Evolutionary conservation across 176 grass and related monocot species (phyloP).

Genomic region (Alloteropsis semialata): DNA sequence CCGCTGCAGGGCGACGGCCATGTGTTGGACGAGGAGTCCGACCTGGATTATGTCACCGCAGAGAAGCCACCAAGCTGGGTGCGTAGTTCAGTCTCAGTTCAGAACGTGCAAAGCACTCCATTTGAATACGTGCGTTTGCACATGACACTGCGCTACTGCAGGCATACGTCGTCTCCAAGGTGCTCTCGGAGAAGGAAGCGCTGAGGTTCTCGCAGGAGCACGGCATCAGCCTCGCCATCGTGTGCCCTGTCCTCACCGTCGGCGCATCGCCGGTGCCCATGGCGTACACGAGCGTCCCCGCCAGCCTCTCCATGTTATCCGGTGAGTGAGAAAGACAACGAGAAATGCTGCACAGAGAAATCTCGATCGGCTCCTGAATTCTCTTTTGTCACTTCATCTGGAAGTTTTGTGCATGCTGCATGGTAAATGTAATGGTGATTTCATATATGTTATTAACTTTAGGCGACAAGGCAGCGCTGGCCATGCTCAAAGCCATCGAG

Average conservation of each 20-base stretch:
- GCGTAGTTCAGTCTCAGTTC: too few relatives aligned
- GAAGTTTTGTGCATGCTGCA: too few relatives aligned
- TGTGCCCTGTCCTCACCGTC: slow-evolving; percentile 25
- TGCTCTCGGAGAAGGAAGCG: slow-evolving; percentile 51
- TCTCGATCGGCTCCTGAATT: too few relatives aligned
- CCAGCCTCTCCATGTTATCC: slow-evolving; percentile 35
- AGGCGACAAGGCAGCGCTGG: slow-evolving; percentile 26
- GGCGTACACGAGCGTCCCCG: not conserved
- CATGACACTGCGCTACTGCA: not conserved
- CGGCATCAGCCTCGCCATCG: slow-evolving; percentile 47
- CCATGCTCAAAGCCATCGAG: slow-evolving; percentile 12
- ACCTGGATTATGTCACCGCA: slow-evolving; percentile 32
- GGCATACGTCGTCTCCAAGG: slow-evolving; percentile 55
- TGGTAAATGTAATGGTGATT: too few relatives aligned
- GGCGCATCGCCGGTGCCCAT: slow-evolving; percentile 26
- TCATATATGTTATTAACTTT: too few relatives aligned
- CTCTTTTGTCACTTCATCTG: too few relatives aligned
- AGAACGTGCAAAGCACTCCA: too few relatives aligned
- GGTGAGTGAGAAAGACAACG: slow-evolving; percentile 12
- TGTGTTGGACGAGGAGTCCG: slow-evolving; percentile 58
- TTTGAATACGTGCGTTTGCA: too few relatives aligned
- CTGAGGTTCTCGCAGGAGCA: slow-evolving; percentile 44
- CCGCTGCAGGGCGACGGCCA: slow-evolving; percentile 24
- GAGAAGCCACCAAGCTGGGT: slow-evolving; percentile 43
- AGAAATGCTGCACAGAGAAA: too few relatives aligned